These are phyloP conservation scores for Saccharomycopsis capsularis DNA, from an alignment of 805 yeast genomes.

Conservation along the genomic window DNA sequence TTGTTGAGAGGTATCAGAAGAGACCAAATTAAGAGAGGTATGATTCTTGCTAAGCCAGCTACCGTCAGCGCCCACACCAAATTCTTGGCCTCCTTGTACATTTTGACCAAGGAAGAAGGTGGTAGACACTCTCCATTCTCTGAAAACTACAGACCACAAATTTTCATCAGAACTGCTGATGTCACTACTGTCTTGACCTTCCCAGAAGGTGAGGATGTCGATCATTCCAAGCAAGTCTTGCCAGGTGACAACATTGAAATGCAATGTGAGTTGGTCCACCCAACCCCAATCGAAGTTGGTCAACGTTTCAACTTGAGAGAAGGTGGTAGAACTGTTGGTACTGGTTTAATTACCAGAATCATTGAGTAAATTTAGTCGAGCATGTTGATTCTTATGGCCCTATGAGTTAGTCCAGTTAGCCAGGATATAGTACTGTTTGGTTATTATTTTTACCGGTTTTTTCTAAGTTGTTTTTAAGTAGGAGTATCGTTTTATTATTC, in stretches of 20 bases:
- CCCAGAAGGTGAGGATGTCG: slow-evolving; percentile 73
- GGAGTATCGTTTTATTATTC: too few species aligned
- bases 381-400: too few species aligned
- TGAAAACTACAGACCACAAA: slow-evolving; percentile 96
- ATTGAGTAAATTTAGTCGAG: too few species aligned
- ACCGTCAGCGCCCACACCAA: slow-evolving; percentile 88
- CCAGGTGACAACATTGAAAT: slow-evolving; percentile 99
- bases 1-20: slow-evolving; percentile 97
- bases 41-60: slow-evolving; percentile 92
- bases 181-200: slow-evolving; percentile 85
- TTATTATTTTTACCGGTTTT: too few species aligned
- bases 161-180: slow-evolving; percentile 93
- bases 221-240: slow-evolving; percentile 83
- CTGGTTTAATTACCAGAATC: slow-evolving; percentile 94
- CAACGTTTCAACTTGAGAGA: slow-evolving; percentile 99
- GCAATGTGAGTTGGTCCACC: slow-evolving; percentile 82
- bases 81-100: slow-evolving; percentile 84
- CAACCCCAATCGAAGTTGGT: slow-evolving; percentile 91
- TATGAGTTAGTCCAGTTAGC: too few species aligned
- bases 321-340: slow-evolving; percentile 98
- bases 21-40: slow-evolving; percentile 95
- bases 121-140: slow-evolving; percentile 98
- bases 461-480: too few species aligned
- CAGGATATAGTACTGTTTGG: too few species aligned
- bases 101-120: slow-evolving; percentile 95